These are phyloP conservation scores for Trebouxiophyceae sp. DNA, from an alignment of 163 green algal genomes.

Conservation along the genomic window DNA sequence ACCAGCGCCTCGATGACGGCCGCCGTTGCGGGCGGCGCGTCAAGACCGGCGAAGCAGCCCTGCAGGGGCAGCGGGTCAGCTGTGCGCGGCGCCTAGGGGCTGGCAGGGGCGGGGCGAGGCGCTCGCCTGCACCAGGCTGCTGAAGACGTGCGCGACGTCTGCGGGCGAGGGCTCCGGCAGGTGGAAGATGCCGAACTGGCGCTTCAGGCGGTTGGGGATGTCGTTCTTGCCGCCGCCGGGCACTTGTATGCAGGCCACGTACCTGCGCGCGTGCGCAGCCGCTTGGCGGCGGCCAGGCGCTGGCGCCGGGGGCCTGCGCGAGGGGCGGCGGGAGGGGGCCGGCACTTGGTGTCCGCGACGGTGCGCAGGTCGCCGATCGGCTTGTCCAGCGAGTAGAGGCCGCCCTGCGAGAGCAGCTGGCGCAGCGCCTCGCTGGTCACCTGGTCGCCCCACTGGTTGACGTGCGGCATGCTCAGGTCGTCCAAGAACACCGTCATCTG, in stretches of 20 bases:
- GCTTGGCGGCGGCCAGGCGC: too few species aligned
- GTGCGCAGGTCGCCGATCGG: slow-evolving; percentile 93
- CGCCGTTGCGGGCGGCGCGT: too few species aligned
- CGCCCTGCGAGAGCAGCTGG: slow-evolving; percentile 87
- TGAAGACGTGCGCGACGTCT: slow-evolving; percentile 88
- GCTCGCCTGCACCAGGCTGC: slow-evolving; percentile 49
- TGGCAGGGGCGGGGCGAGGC: too few species aligned
- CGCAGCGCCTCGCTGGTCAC: slow-evolving; percentile 93
- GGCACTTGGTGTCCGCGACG: slow-evolving; percentile 62
- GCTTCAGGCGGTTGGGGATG: slow-evolving; percentile 91
- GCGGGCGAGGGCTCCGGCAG: slow-evolving; percentile 71
- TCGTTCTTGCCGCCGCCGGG: slow-evolving; percentile 86
- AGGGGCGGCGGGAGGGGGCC: too few species aligned
- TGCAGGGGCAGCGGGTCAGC: slow-evolving; percentile 23
- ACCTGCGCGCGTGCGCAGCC: too few species aligned
- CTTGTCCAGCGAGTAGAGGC: slow-evolving; percentile 91
- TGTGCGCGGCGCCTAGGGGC: background rate
- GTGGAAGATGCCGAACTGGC: slow-evolving; percentile 87
- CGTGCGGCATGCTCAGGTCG: slow-evolving; percentile 84
- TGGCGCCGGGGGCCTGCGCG: too few species aligned
- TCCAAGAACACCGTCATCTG: slow-evolving; percentile 87
- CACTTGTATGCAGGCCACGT: slow-evolving; percentile 81
- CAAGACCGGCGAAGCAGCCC: slow-evolving; percentile 82
- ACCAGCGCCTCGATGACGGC: slow-evolving; percentile 65
- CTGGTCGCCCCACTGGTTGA: slow-evolving; percentile 96